Percentiles rank a stretch among this genome's conserved stretches.
Evolutionary conservation across 1,139 yeast genomes (phyloP).

Genomic region (Scheffersomyces illinoinensis): DNA sequence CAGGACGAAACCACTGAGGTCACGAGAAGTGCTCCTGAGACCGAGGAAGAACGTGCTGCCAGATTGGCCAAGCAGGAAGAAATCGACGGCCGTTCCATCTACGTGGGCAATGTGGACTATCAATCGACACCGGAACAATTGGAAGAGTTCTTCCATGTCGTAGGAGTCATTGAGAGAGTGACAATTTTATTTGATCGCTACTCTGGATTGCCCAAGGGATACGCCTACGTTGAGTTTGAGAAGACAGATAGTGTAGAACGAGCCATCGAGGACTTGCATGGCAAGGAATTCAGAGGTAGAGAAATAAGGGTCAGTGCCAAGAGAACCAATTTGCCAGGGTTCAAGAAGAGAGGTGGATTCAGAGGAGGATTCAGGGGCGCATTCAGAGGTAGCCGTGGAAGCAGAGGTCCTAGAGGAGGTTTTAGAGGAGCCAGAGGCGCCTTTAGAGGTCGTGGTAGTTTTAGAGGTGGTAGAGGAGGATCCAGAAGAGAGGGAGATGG

Average conservation of each 20-base stretch:
- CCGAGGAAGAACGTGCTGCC: conserved; percentile 30
- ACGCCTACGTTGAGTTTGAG: conserved; percentile 45
- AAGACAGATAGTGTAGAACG: conserved; percentile 25
- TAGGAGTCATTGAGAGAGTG: conserved; percentile 39
- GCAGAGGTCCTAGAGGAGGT: conserved; percentile 20
- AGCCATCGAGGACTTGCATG: conserved; percentile 40
- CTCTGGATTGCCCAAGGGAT: conserved; percentile 47
- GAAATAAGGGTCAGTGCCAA: conserved; percentile 38
- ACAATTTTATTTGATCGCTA: conserved; percentile 41
- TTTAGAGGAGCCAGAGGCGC: conserved; percentile 17
- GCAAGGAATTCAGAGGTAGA: conserved; percentile 36
- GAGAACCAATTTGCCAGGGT: conserved; percentile 43
- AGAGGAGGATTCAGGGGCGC: conserved; percentile 20
- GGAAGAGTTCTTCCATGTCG: conserved; percentile 35
- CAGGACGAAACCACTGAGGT: neutral
- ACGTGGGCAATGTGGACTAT: conserved; percentile 47
- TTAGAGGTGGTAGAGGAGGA: conserved; percentile 14
- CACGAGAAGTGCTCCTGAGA: conserved; percentile 12
- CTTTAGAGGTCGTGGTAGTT: conserved; percentile 13
- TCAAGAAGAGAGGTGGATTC: conserved; percentile 22
- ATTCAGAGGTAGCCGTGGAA: conserved; percentile 19
- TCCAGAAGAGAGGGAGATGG: conserved; percentile 19
- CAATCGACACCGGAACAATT: conserved; percentile 44
- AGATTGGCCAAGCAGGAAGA: conserved; percentile 34
- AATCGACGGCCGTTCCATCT: conserved; percentile 38